Evolutionary conservation across 352 stramenopile species (phyloP), one percentile per base, ranked within the genome.

Genomic region (Globisporangium megalacanthum): DNA sequence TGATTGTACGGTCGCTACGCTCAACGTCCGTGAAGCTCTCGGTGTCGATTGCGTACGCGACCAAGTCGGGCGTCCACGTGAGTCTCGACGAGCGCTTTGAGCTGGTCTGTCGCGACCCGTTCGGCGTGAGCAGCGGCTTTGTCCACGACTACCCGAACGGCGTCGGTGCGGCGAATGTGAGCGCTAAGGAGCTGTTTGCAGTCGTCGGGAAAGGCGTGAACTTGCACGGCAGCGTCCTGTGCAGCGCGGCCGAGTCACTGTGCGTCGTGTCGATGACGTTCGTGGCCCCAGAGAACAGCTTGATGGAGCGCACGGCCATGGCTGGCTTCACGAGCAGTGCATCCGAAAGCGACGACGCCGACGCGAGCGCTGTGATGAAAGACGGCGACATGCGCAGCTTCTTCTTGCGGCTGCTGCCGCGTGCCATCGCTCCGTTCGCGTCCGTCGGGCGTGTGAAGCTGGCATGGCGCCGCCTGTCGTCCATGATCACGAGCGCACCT

Each of bases 121-220:
- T 92, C 55, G 48, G 50, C 3, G 68, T 92, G 49, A 67, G 60
- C 39, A 78, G 72, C 33, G 68, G 66, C 1, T 73, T 92, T 39
- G 70, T 88, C 42, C 74, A 89, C 47, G 82, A 92, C 37, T 89
- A 82, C 48, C 72, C 82, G 7, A 81, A 77, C 25, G 70, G 75
- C 17, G 61, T 70, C 14, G 69, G 65, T 15, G 64, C 64, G 17
- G 63, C 58, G 35, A 58, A 56, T 13, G 52, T 69, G 31, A 57
- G 55, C 15, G 52, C 70, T 0, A 82, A 78, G 49, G 69, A 81
- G 14, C 79, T 69, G 1, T 77, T 79, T 36, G 78, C 78, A 1
- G 72, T 85, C 45, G 79, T 92, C 0, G 82, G 83, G 3, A 88
- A 88, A 48, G 60, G 61, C 5, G 79, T 89, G 29, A 89, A 72